Percentiles rank a stretch among this genome's conserved stretches.
phyloP scores from a whole-genome alignment of 306 rosid genomes.

The Prunus campanulata region DNA sequence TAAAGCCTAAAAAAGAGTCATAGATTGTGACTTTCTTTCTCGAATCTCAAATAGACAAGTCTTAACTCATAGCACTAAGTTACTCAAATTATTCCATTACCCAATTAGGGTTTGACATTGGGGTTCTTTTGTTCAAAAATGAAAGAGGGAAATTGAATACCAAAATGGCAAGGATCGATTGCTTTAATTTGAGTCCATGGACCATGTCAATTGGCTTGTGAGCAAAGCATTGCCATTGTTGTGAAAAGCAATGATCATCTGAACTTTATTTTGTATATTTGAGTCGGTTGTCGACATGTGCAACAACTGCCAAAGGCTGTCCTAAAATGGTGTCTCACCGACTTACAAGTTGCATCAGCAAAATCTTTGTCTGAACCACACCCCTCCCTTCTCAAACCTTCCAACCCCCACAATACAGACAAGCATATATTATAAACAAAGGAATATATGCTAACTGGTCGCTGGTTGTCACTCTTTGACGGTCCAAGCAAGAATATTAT shows the following conservation, averaged over 20 bases:
- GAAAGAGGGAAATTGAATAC: not conserved
- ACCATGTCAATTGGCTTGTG: not conserved
- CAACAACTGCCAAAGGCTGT: not conserved
- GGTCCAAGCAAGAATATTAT: not conserved
- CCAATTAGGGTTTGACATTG: not conserved
- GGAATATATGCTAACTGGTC: not conserved
- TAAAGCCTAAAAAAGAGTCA: too few species aligned
- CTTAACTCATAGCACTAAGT: not conserved
- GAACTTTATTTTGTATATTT: not conserved
- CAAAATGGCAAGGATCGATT: not conserved
- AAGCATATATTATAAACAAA: not conserved
- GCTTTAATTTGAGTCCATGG: not conserved
- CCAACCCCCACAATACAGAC: conserved; percentile 9
- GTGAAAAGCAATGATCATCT: not conserved
- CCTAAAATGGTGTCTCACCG: not conserved
- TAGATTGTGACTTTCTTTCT: too few species aligned
- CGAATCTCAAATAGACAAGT: not conserved
- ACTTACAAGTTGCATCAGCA: conserved; percentile 4
- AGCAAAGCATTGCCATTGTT: not conserved
- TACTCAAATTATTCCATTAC: not conserved
- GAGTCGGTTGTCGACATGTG: not conserved
- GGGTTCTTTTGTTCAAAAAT: not conserved
- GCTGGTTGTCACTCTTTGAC: not conserved
- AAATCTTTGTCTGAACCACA: conserved; percentile 5
- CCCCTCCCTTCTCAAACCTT: not conserved